phyloP scores from a whole-genome alignment of 2,329 filamentous ascomycete genomes.

The Alternaria conjuncta region DNA sequence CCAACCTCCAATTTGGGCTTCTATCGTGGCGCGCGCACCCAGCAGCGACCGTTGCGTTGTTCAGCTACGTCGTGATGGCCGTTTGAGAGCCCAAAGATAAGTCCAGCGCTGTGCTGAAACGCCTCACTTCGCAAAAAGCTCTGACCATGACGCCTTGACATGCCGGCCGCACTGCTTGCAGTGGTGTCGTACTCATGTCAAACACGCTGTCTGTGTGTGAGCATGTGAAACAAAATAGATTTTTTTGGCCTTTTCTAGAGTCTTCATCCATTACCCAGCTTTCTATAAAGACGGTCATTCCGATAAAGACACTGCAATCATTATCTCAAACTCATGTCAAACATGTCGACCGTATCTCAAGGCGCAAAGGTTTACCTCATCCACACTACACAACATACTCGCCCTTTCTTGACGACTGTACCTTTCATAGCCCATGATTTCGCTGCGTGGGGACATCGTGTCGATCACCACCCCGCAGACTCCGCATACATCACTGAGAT shows the following conservation, averaged over 20 bases:
- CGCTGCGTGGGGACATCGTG: slow-evolving; percentile 19
- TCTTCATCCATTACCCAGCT: no score
- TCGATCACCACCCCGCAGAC: slow-evolving; percentile 13
- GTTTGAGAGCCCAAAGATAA: not conserved
- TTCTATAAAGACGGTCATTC: not conserved
- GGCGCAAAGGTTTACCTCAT: slow-evolving; percentile 17
- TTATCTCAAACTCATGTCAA: not conserved
- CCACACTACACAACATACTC: slow-evolving; percentile 4
- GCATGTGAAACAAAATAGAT: not conserved
- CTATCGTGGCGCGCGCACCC: not conserved
- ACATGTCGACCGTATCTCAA: not conserved
- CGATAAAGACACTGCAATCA: not conserved
- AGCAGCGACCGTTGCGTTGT: not conserved
- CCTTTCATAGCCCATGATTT: slow-evolving; percentile 27
- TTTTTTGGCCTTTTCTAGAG: not conserved
- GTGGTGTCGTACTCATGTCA: not conserved
- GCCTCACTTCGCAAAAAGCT: not conserved
- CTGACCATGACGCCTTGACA: not conserved
- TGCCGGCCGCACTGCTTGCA: not conserved
- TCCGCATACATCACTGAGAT: slow-evolving; percentile 24
- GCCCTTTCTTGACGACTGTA: slow-evolving; percentile 19
- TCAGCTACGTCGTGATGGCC: not conserved
- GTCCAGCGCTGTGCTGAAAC: not conserved
- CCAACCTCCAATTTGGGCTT: not conserved
- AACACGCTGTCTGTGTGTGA: not conserved